Base-by-base conservation (phyloP, 768 basidiomycete genomes). In the Naganishia onofrii region DNA sequence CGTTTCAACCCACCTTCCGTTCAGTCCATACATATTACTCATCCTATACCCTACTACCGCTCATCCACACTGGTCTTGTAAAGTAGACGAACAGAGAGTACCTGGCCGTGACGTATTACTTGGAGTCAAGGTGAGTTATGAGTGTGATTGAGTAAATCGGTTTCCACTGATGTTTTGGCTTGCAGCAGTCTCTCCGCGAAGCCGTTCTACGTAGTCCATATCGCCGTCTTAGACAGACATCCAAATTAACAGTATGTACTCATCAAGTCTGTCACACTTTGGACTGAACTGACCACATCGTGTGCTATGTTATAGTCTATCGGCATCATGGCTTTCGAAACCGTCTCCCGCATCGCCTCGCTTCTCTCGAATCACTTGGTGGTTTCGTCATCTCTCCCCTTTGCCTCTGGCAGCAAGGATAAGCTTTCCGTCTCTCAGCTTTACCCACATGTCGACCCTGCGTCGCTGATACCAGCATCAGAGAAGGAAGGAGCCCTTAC, bases 351-450 rank as follows among this genome's bases (percentile, higher is more conserved):
- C 29, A 55, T 52, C 66, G 52, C 56, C 51, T 66, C 66, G 31
- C 52, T 58, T 67, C 68, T 74, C 66, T 57, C 70, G n/a, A 38
- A 53, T 54, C 53, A 74, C 66, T 54, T 70, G 38, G 56, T 71
- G 68, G 63, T 72, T 67, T 70, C 67, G 28, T 68, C 69, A 46
- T 66, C 73, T 44, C 63, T 65, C 10, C 68, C 66, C 7, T 67
- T 48, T 51, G 32, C 64, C 19, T 65, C 72, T 0, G 54, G 71
- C n/a, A 34, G 55, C 46, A 71, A 64, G 57, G 60, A 42, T 13
- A 66, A 53, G 28, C 26, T 29, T 15, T 34, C 65, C 48, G 52
- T 65, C 38, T 64, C 67, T 32, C 53, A 31, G 15, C 63, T 72
- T n/a, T 48, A 44, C 52, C 71, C 71, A 32, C 71, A 72, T 28